Percentiles rank a stretch among this genome's conserved stretches.
Evolutionary conservation across 2,329 filamentous ascomycete genomes (phyloP).

Genomic region (Stemphylium vesicarium): DNA sequence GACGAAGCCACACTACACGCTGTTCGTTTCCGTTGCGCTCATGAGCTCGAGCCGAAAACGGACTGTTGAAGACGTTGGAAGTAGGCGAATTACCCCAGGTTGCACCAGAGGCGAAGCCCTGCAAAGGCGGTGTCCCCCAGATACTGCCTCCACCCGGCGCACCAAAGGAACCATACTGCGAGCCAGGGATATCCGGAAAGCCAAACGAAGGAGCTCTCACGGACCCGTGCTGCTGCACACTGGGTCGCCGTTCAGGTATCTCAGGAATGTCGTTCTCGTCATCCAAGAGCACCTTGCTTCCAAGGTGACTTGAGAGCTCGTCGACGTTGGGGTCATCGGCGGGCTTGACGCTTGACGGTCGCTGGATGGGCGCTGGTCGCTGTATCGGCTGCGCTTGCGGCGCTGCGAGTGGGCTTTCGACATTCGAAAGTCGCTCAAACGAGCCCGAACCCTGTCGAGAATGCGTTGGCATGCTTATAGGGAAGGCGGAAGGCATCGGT

Average conservation of each 20-base stretch:
- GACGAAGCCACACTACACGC: conserved; percentile 44
- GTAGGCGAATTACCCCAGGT: conserved; percentile 52
- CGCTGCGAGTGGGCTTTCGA: conserved; percentile 61
- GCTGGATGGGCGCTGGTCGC: conserved; percentile 84
- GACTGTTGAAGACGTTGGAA: conserved; percentile 39
- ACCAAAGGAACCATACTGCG: conserved; percentile 44
- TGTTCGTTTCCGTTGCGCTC: conserved; percentile 38
- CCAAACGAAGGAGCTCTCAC: conserved; percentile 39
- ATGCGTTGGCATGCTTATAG: conserved; percentile 62
- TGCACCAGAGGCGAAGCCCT: conserved; percentile 48
- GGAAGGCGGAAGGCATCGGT: conserved; percentile 46
- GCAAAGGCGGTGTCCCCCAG: conserved; percentile 52
- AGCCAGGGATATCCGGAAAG: conserved; percentile 43
- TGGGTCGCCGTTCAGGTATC: conserved; percentile 61
- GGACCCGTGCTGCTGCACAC: conserved; percentile 44
- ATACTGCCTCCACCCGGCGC: conserved; percentile 42
- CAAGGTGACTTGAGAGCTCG: conserved; percentile 77
- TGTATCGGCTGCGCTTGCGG: conserved; percentile 74
- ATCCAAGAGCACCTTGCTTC: conserved; percentile 85
- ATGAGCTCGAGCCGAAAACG: conserved; percentile 37
- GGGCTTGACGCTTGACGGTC: conserved; percentile 75
- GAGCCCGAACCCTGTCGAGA: conserved; percentile 77
- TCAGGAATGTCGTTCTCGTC: conserved; percentile 64
- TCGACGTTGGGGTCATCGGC: conserved; percentile 68
- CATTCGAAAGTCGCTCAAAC: conserved; percentile 58